Conservation (phyloP, 495 filamentous ascomycete species). For the Penicillium dipodomyicola region DNA sequence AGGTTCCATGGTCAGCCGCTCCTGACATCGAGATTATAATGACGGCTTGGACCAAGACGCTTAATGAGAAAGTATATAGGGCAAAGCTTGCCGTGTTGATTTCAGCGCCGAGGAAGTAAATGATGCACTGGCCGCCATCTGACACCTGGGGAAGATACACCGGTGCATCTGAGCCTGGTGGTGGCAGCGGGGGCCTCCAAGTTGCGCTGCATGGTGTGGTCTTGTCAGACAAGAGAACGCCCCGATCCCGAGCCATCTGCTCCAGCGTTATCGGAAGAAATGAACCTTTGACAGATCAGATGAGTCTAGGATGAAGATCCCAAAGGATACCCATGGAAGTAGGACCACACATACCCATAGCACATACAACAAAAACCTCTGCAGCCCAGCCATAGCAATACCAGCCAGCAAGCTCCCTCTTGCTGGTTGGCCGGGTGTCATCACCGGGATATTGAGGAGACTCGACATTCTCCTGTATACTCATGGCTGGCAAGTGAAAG, state of each 20-base stretch:
- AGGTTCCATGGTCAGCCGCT: conserved; percentile 92
- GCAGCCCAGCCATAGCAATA: conserved; percentile 96
- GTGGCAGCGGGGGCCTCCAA: conserved; percentile 36
- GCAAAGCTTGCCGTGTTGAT: conserved; percentile 97
- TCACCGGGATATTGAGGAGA: conserved; percentile 66
- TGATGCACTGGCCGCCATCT: conserved; percentile 69
- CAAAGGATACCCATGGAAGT: conserved; percentile 4
- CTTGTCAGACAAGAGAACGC: conserved; percentile 74
- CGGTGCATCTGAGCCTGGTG: conserved; percentile 12
- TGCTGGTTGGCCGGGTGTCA: conserved; percentile 82
- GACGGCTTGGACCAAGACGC: conserved; percentile 82
- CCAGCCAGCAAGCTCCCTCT: conserved; percentile 87
- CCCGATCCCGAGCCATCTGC: conserved; percentile 85
- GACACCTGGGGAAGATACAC: conserved; percentile 29
- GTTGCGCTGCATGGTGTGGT: conserved; percentile 64
- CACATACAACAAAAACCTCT: conserved; percentile 96
- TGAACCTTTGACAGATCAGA: conserved; percentile 55
- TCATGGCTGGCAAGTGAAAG: conserved; percentile 16
- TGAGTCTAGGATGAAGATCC: conserved; percentile 2
- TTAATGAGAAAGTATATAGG: conserved; percentile 95
- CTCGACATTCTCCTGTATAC: conserved; percentile 29
- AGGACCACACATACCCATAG: conserved; percentile 57
- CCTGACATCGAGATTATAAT: conserved; percentile 94
- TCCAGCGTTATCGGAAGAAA: conserved; percentile 98
- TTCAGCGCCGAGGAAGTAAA: conserved; percentile 76